These are phyloP conservation scores for Cyberlindnera suaveolens DNA, from an alignment of 805 yeast genomes.

Conservation along the genomic window DNA sequence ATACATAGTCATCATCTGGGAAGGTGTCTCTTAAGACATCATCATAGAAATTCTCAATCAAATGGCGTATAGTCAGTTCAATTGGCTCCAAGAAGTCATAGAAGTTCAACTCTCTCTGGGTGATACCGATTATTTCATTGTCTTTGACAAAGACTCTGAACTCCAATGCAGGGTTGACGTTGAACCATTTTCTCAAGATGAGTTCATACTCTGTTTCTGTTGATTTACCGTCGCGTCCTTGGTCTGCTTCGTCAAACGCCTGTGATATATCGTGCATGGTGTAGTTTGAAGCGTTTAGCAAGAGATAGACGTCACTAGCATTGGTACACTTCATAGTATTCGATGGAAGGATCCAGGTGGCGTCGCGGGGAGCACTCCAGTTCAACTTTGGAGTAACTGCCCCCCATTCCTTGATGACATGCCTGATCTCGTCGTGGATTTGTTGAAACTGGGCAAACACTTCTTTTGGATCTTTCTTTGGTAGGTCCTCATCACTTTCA, in stretches of 20 bases:
- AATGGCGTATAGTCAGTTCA: slow-evolving; percentile 37
- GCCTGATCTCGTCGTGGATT: slow-evolving; percentile 48
- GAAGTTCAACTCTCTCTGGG: slow-evolving; percentile 83
- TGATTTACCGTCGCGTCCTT: slow-evolving; percentile 3
- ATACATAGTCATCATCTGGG: slow-evolving; percentile 51
- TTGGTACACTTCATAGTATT: slow-evolving; percentile 67
- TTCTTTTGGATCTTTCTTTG: slow-evolving; percentile 11
- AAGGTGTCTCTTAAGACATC: slow-evolving; percentile 41
- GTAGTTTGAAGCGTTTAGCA: slow-evolving; percentile 84
- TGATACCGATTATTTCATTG: slow-evolving; percentile 57
- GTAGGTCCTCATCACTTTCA: slow-evolving; percentile 31
- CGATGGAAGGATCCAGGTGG: slow-evolving; percentile 83
- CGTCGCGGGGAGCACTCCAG: slow-evolving; percentile 97
- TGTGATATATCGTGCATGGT: slow-evolving; percentile 76
- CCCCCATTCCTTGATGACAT: slow-evolving; percentile 42
- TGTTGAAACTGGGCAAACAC: slow-evolving; percentile 43
- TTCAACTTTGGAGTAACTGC: slow-evolving; percentile 82
- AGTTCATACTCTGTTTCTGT: slow-evolving; percentile 45
- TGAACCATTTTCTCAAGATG: slow-evolving; percentile 77
- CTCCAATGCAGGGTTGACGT: slow-evolving; percentile 83
- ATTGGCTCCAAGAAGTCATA: slow-evolving; percentile 62
- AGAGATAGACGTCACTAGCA: slow-evolving; percentile 69
- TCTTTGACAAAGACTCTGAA: slow-evolving; percentile 79
- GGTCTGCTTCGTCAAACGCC: slow-evolving; percentile 48
- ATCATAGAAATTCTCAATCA: slow-evolving; percentile 51